These are phyloP conservation scores for Phytopythium kandeliae DNA, from an alignment of 352 stramenopile genomes.

Conservation along the genomic window DNA sequence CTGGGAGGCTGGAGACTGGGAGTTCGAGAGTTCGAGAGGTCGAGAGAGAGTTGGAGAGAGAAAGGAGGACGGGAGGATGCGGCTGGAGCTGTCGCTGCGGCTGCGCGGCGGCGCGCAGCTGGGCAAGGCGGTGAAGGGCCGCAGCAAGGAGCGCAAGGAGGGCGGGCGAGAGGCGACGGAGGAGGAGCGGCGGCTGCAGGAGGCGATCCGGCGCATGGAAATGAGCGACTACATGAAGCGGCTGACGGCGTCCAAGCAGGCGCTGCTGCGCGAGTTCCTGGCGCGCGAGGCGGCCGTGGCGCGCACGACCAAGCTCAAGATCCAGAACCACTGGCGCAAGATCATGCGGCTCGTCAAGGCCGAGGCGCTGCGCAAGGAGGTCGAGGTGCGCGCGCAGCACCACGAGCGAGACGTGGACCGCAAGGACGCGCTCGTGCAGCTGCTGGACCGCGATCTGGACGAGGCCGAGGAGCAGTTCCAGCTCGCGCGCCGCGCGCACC, in stretches of 20 bases:
- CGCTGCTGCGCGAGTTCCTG: constrained; percentile 71
- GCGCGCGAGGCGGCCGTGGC: constrained; percentile 66
- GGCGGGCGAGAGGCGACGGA: constrained; percentile 38
- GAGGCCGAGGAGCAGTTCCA: constrained; percentile 94
- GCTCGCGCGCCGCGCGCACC: constrained; percentile 83
- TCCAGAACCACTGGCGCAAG: constrained; percentile 94
- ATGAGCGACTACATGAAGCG: constrained; percentile 86
- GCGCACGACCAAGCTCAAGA: constrained; percentile 88
- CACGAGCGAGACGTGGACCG: constrained; percentile 94
- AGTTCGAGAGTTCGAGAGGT: too few species aligned
- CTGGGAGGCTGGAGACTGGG: too few species aligned
- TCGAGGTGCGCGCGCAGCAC: constrained; percentile 91
- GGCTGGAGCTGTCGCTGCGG: constrained; percentile 33
- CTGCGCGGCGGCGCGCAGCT: constrained; percentile 64
- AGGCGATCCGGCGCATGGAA: constrained; percentile 77
- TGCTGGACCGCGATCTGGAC: constrained; percentile 92
- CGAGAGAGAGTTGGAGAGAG: too few species aligned
- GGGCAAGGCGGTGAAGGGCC: constrained; percentile 73
- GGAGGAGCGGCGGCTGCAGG: constrained; percentile 63
- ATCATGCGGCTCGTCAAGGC: constrained; percentile 95
- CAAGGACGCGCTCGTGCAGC: constrained; percentile 94
- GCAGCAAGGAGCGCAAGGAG: constrained; percentile 76
- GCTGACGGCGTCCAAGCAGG: constrained; percentile 73
- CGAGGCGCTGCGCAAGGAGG: constrained; percentile 87
- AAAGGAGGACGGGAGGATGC: constrained; percentile 1